Base-by-base conservation (phyloP, 352 stramenopile genomes). In the Globisporangium alternatum region DNA sequence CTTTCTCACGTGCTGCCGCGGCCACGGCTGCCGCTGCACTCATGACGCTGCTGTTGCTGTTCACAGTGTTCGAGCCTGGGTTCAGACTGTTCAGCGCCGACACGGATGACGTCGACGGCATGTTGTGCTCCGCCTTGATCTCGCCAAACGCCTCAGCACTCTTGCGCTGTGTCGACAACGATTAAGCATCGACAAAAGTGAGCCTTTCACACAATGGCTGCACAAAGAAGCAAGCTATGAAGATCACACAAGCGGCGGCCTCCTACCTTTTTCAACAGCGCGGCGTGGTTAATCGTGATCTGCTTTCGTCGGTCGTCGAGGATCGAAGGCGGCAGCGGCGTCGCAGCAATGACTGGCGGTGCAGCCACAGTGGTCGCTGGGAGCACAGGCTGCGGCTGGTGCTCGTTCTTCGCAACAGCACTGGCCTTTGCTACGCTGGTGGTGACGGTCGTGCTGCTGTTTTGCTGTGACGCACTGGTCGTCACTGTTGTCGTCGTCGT, bases 1-100 rank as follows among this genome's bases (percentile, higher is more conserved):
- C 81, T 71, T 91, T 91, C 56, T 91, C 83, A 8, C 83, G 77
- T 17, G 79, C 78, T 19, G 75, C 72, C 12, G 76, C 71, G 3
- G 74, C 71, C 5, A 70, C 67, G 0, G 75, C 71, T 10, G 67
- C 66, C 19, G 56, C 65, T 21, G 65, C 41, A 10, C 64, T 76
- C 28, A 70, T 69, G 10, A 56, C 45, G 35, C 52, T 53, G 22
- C 43, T 69, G 73, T 37, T 82, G 64, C 22, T 83, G 67, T 17
- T 76, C 56, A 49, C 76, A 39, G 41, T 67, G 51, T 7, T 65
- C 45, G 54, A 70, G 60, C 60, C 76, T 56, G 54, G 64, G 64
- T 55, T 76, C 54, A 65, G 68, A 59, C 44, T 73, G 53, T 33
- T 74, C 15, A 71, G 51, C 2, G 71, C 49, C 22, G 75, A 28